Percentiles rank a stretch among this genome's conserved stretches.
These are phyloP conservation scores for Boletus coccyginus DNA, from an alignment of 768 basidiomycete species.

Conservation along the genomic window DNA sequence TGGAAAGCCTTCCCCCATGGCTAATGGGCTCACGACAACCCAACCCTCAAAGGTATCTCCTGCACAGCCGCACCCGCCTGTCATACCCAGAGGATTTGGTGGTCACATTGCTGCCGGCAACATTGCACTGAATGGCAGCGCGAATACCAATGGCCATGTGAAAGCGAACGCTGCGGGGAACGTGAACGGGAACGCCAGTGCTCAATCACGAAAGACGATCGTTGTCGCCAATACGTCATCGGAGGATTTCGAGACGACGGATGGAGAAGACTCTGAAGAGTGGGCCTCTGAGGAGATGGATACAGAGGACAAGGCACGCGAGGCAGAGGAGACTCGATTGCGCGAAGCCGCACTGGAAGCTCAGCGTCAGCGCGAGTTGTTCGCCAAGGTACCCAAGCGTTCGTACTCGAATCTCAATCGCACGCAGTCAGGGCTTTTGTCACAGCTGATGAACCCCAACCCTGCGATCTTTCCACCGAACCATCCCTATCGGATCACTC, in stretches of 20 bases:
- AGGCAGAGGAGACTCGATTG: constrained; percentile 33
- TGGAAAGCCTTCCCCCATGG: constrained; percentile 2
- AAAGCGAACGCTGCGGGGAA: constrained; percentile 12
- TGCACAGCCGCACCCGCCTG: constrained; percentile 16
- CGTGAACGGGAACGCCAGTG: constrained; percentile 16
- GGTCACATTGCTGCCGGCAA: constrained; percentile 1
- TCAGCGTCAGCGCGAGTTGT: constrained; percentile 65
- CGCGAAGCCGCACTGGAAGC: constrained; percentile 61
- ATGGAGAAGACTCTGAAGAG: constrained; percentile 53
- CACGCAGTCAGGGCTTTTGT: constrained; percentile 56
- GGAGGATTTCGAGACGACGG: constrained; percentile 51
- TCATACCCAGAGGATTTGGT: constrained; percentile 14
- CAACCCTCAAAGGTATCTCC: constrained; percentile 10
- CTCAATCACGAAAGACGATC: constrained; percentile 40
- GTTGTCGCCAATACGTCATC: constrained; percentile 48
- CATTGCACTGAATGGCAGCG: constrained; percentile 14
- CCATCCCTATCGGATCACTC: constrained; percentile 57
- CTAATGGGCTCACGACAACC: constrained; percentile 10
- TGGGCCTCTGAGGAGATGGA: constrained; percentile 63
- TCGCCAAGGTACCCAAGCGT: constrained; percentile 62
- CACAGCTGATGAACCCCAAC: constrained; percentile 71
- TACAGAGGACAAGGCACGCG: constrained; percentile 31
- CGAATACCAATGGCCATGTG: constrained; percentile 4
- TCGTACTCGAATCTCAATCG: constrained; percentile 61
- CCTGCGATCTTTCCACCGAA: constrained; percentile 54